These are phyloP conservation scores for Rhizoclosmatium sp. DNA, from an alignment of 192 early-diverging fungal species.

Conservation along the genomic window DNA sequence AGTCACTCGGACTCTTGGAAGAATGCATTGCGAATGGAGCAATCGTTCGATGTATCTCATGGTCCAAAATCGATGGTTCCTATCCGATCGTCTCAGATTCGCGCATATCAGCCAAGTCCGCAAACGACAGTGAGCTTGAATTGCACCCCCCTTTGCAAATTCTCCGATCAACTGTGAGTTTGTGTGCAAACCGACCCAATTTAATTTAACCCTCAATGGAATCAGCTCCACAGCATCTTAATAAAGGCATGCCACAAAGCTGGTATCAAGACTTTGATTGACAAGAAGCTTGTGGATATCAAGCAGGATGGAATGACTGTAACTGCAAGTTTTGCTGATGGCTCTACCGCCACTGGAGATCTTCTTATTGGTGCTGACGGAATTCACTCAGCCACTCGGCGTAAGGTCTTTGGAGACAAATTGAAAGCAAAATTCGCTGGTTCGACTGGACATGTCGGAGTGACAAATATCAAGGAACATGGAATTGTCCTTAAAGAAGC, in stretches of 20 bases:
- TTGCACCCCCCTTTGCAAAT: neutral
- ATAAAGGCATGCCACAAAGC: conserved; percentile 5
- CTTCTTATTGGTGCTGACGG: neutral
- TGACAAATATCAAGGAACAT: too few relatives aligned
- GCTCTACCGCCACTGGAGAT: neutral
- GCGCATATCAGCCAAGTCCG: too few relatives aligned
- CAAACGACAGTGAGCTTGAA: too few relatives aligned
- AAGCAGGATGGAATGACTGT: neutral
- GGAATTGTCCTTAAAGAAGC: neutral
- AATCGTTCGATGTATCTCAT: neutral
- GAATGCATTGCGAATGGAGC: neutral
- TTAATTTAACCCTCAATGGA: neutral
- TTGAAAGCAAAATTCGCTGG: conserved; percentile 6
- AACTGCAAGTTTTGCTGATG: conserved; percentile 27
- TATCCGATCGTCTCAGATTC: neutral
- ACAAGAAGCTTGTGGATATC: neutral
- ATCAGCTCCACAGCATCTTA: neutral
- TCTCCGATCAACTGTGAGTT: too few relatives aligned
- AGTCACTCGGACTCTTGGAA: conserved; percentile 22
- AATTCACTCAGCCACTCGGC: conserved; percentile 8
- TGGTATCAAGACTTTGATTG: neutral
- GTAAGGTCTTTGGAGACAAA: conserved; percentile 42
- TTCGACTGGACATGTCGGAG: conserved; percentile 7
- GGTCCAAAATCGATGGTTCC: conserved; percentile 1
- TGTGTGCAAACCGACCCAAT: neutral